A percentile compares a stretch with the other conserved stretches of the same genome.
Evolutionary conservation across 139 green algal species (phyloP).

Genomic region (Coccomyxa sp.): DNA sequence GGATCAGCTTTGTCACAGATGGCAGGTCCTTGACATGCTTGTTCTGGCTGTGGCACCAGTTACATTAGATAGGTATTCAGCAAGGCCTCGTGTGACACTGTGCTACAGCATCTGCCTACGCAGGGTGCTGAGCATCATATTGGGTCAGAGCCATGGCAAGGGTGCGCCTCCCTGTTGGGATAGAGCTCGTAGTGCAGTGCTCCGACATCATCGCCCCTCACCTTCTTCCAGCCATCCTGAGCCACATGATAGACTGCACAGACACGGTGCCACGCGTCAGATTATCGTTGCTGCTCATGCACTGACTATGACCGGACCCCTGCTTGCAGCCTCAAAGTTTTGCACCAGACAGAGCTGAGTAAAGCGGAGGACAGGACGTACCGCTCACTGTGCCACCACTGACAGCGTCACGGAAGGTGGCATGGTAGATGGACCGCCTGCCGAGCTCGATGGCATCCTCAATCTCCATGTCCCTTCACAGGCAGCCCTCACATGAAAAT

Average conservation of each 20-base stretch:
- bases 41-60: too few relatives aligned
- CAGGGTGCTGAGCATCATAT: neutral
- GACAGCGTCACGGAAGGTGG: conserved; percentile 95
- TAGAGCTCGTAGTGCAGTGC: conserved; percentile 88
- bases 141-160: conserved; percentile 6
- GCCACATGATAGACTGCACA: conserved; percentile 95
- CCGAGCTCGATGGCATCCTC: conserved; percentile 94
- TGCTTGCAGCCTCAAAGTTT: too few relatives aligned
- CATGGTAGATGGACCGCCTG: conserved; percentile 95
- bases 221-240: conserved; percentile 94
- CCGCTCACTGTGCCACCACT: conserved; percentile 92
- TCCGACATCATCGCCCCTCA: conserved; percentile 90
- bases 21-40: too few relatives aligned
- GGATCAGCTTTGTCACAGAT: too few relatives aligned
- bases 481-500: too few relatives aligned
- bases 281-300: neutral
- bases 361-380: conserved; percentile 21
- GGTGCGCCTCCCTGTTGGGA: conserved; percentile 8
- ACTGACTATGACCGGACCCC: neutral
- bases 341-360: neutral
- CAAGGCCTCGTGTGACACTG: neutral
- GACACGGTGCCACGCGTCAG: neutral
- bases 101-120: neutral
- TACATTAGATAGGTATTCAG: too few relatives aligned
- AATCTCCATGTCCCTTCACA: conserved; percentile 82